These are phyloP conservation scores for Rauvolfia tetraphylla DNA, from an alignment of 257 asterid genomes.

Conservation along the genomic window DNA sequence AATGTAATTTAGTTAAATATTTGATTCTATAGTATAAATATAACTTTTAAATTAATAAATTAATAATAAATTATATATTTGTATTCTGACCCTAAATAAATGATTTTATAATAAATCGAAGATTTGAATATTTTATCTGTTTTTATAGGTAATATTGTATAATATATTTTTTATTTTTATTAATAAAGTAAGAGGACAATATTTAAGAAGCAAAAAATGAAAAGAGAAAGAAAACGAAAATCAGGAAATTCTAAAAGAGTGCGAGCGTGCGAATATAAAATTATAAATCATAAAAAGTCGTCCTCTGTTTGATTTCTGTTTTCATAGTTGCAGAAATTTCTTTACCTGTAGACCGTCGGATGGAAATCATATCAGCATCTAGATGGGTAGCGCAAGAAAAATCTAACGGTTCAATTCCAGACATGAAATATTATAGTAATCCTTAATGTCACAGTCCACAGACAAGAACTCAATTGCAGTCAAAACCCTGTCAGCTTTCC, in stretches of 20 bases:
- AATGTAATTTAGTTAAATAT: too few relatives aligned
- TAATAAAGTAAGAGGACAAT: too few relatives aligned
- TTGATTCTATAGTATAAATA: too few relatives aligned
- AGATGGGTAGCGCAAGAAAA: neutral
- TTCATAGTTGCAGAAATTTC: conserved; percentile 6
- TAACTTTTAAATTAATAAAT: too few relatives aligned
- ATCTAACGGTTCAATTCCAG: conserved; percentile 18
- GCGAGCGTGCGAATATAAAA: conserved; percentile 21
- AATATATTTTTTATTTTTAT: too few relatives aligned
- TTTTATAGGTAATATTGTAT: too few relatives aligned
- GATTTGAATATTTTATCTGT: too few relatives aligned
- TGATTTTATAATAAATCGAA: too few relatives aligned
- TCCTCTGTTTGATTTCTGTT: neutral
- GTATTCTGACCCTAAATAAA: too few relatives aligned
- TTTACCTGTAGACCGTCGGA: neutral
- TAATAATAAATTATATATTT: too few relatives aligned
- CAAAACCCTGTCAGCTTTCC: conserved; percentile 52
- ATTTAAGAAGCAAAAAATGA: too few relatives aligned
- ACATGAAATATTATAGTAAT: neutral
- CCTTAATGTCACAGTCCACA: neutral
- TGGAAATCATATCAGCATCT: neutral
- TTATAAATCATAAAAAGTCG: conserved; percentile 13
- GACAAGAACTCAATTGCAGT: conserved; percentile 27
- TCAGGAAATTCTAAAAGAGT: neutral
- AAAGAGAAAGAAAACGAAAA: neutral